Evolutionary conservation across 202 grass and related monocot genomes (phyloP).

Genomic region (Digitaria exilis): DNA sequence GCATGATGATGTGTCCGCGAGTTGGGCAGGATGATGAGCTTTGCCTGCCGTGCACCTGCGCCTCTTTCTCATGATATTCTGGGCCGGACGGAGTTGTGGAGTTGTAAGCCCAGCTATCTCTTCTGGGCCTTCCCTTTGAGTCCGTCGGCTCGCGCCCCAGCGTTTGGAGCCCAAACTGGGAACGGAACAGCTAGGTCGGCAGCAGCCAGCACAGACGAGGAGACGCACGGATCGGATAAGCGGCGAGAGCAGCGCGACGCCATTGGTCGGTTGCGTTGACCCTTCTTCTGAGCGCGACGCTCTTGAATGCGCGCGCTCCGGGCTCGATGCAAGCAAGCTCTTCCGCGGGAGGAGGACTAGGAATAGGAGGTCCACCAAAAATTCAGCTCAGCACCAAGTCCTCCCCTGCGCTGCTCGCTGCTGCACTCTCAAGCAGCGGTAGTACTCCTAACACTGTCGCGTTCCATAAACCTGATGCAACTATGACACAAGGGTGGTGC

Average conservation of each 20-base stretch:
- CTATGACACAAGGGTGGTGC: background rate
- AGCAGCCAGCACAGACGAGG: no score
- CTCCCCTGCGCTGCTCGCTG: no score
- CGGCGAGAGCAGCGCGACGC: background rate
- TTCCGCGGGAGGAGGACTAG: no score
- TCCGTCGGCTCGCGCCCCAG: background rate
- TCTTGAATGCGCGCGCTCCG: background rate
- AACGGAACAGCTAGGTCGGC: background rate
- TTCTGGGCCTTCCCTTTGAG: background rate
- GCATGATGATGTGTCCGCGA: background rate
- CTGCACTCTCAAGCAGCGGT: background rate
- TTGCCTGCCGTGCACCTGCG: background rate
- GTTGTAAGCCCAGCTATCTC: background rate
- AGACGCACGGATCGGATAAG: background rate
- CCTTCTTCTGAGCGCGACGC: background rate
- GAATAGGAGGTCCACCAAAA: no score
- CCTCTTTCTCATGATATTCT: no score
- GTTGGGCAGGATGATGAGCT: background rate
- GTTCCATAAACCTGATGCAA: background rate
- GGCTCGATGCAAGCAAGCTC: background rate
- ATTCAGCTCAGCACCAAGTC: no score
- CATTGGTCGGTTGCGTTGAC: background rate
- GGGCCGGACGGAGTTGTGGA: no score
- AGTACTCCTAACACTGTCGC: no score
- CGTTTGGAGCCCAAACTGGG: background rate